A percentile compares a stretch with the other conserved stretches of the same genome.
Conservation (phyloP, 257 asterid genomes). For the Nicotiana attenuata region DNA sequence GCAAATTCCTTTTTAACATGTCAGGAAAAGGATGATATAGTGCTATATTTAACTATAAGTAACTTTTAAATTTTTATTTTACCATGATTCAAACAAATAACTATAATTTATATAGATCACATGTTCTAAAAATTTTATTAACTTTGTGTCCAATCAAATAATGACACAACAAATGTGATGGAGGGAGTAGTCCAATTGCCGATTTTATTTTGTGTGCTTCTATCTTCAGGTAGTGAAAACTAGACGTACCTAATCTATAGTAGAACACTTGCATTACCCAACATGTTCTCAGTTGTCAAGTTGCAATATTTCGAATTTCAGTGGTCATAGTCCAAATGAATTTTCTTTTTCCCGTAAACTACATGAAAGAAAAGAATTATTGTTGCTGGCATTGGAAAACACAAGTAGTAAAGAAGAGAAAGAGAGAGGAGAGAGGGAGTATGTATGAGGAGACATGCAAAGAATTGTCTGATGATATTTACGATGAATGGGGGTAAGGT, state of each 20-base stretch:
- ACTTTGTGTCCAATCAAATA: no score
- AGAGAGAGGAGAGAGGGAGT: neutral
- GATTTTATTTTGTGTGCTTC: neutral
- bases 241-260: neutral
- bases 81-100: no score
- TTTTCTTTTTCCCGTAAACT: neutral
- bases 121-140: no score
- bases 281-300: neutral
- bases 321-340: neutral
- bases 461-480: conserved; percentile 34
- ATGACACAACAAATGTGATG: no score
- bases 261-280: conserved; percentile 1
- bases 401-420: neutral
- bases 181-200: neutral
- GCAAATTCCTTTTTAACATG: no score
- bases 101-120: no score
- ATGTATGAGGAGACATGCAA: conserved; percentile 25
- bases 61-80: no score
- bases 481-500: conserved; percentile 27
- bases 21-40: no score
- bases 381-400: conserved; percentile 10
- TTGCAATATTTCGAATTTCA: neutral
- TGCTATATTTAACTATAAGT: no score
- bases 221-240: neutral
- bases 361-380: neutral